Conservation (phyloP, 345 rosid species). For the Sonneratia alba region DNA sequence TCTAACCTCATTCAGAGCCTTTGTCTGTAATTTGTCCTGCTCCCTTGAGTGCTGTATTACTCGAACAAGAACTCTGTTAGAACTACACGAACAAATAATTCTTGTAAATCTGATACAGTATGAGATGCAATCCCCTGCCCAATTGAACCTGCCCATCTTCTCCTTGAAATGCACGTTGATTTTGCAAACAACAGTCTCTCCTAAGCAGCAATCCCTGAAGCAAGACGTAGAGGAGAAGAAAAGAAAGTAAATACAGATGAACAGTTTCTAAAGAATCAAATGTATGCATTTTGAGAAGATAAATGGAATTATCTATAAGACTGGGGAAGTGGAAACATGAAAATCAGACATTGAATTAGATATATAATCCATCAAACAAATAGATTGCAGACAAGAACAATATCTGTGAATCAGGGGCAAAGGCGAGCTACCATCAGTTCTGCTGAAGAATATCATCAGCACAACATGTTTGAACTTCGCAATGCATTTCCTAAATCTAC, state of each 20-base stretch:
- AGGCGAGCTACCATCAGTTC: too few species aligned
- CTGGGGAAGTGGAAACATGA: not conserved
- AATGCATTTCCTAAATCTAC: too few species aligned
- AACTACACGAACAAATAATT: not conserved
- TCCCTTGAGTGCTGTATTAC: conserved; percentile 2
- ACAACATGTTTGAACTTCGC: too few species aligned
- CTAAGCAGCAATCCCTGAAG: conserved; percentile 66
- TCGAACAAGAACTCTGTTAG: conserved; percentile 4
- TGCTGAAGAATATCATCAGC: not conserved
- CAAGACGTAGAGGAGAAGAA: not conserved
- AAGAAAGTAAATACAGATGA: too few species aligned
- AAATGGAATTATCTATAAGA: not conserved
- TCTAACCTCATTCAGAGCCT: conserved; percentile 4
- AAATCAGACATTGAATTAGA: too few species aligned
- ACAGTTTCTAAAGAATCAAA: too few species aligned
- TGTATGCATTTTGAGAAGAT: too few species aligned
- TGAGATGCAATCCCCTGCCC: conserved; percentile 29
- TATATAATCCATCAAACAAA: too few species aligned
- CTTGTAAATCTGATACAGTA: conserved; percentile 9
- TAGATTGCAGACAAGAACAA: too few species aligned
- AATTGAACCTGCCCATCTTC: conserved; percentile 21
- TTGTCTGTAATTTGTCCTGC: not conserved
- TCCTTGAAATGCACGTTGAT: conserved; percentile 32
- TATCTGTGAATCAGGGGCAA: too few species aligned
- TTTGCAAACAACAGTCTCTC: conserved; percentile 33